Evolutionary conservation across 2,329 filamentous ascomycete genomes (phyloP).

Genomic region (Diaporthe helianthi): DNA sequence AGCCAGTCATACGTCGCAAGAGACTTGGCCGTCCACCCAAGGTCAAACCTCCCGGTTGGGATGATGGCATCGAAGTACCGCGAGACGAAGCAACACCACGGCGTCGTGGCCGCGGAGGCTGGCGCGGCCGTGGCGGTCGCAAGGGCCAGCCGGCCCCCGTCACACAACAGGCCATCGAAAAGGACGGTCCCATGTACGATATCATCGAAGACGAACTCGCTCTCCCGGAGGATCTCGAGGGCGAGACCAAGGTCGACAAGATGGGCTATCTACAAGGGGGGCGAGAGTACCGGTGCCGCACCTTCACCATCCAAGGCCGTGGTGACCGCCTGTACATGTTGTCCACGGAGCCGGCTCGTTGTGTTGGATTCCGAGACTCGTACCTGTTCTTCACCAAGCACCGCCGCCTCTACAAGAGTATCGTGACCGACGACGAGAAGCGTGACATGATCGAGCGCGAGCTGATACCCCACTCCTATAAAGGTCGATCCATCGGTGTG

Average conservation of each 20-base stretch:
- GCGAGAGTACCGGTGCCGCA: conserved; percentile 92
- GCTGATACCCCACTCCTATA: conserved; percentile 97
- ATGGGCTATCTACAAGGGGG: conserved; percentile 81
- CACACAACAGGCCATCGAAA: conserved; percentile 87
- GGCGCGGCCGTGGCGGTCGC: conserved; percentile 71
- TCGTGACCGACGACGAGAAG: conserved; percentile 97
- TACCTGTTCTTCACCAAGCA: conserved; percentile 99
- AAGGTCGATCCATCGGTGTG: conserved; percentile 94
- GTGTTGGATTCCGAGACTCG: conserved; percentile 95
- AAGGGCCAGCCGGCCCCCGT: conserved; percentile 76
- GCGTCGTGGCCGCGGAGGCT: conserved; percentile 72
- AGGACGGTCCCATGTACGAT: conserved; percentile 89
- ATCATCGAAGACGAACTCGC: conserved; percentile 92
- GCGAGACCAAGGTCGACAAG: conserved; percentile 93
- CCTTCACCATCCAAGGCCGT: conserved; percentile 87
- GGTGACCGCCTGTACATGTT: conserved; percentile 94
- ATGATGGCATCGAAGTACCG: conserved; percentile 65
- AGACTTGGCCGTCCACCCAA: conserved; percentile 87
- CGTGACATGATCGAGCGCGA: conserved; percentile 93
- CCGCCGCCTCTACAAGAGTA: conserved; percentile 95
- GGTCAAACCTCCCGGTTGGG: conserved; percentile 82
- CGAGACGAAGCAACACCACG: conserved; percentile 66
- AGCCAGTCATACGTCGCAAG: conserved; percentile 73
- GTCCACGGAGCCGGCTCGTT: conserved; percentile 95
- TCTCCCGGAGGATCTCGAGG: conserved; percentile 84